These are phyloP conservation scores for Penicillium sp. DNA, from an alignment of 2,329 filamentous ascomycete genomes.

Conservation along the genomic window DNA sequence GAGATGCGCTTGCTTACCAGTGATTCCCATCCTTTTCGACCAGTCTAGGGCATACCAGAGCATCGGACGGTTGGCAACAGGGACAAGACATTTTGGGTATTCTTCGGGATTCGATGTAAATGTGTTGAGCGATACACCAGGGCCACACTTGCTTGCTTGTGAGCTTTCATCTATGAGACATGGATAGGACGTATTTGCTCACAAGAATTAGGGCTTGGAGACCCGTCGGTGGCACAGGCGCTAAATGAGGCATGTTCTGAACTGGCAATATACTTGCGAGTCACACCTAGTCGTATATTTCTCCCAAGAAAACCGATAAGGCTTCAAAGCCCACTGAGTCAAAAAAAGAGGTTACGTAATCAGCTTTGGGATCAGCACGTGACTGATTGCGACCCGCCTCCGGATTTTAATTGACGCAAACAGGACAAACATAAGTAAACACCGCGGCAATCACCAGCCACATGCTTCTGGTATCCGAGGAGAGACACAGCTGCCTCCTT, in stretches of 20 bases:
- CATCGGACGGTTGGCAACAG: constrained; percentile 50
- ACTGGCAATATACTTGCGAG: background rate
- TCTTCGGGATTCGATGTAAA: constrained; percentile 50
- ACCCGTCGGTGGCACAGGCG: constrained; percentile 55
- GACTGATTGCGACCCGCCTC: constrained; percentile 20
- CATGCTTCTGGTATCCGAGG: constrained; percentile 42
- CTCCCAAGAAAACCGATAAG: constrained; percentile 1
- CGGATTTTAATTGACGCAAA: constrained; percentile 27
- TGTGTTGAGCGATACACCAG: constrained; percentile 49
- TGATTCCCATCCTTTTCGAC: constrained; percentile 49
- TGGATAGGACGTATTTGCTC: constrained; percentile 19
- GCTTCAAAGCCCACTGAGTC: background rate
- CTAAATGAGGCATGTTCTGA: constrained; percentile 30
- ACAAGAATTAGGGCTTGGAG: constrained; percentile 49
- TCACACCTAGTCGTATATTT: constrained; percentile 4
- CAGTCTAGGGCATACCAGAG: constrained; percentile 50
- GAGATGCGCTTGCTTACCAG: constrained; percentile 38
- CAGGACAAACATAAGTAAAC: constrained; percentile 30
- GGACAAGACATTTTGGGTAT: constrained; percentile 40
- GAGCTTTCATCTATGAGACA: background rate
- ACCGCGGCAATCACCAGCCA: constrained; percentile 40
- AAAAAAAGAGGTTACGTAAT: constrained; percentile 3
- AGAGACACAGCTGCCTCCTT: constrained; percentile 9
- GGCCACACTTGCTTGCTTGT: constrained; percentile 22
- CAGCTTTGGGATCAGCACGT: background rate